Evolutionary conservation across 73 alveolate species (phyloP).

Genomic region (Paramecium biaurelia): DNA sequence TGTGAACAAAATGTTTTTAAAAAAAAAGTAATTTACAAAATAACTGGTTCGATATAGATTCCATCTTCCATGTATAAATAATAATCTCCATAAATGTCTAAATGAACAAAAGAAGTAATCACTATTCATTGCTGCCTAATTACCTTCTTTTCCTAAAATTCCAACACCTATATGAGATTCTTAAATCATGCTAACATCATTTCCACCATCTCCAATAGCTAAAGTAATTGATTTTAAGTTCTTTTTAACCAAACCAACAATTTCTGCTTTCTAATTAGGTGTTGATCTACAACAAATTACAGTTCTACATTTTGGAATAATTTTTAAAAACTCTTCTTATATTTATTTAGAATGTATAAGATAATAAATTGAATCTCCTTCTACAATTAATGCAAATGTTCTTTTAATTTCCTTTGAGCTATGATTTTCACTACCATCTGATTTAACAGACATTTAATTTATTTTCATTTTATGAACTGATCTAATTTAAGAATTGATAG

Average conservation of each 20-base stretch:
- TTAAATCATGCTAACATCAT: slow-evolving; percentile 98
- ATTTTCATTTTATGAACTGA: background rate
- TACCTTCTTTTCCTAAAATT: slow-evolving; percentile 97
- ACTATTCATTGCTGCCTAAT: slow-evolving; percentile 95
- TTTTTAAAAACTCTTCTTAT: slow-evolving; percentile 70
- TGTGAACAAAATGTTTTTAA: slow-evolving; percentile 93
- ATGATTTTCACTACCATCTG: background rate
- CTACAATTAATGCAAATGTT: slow-evolving; percentile 44
- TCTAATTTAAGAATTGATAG: background rate
- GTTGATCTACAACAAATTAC: slow-evolving; percentile 96
- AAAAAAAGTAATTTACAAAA: slow-evolving; percentile 93
- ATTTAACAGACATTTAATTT: background rate
- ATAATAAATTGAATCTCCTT: slow-evolving; percentile 54
- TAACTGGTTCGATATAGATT: slow-evolving; percentile 87
- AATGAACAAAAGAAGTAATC: slow-evolving; percentile 96
- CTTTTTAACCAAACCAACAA: slow-evolving; percentile 83
- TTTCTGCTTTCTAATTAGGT: slow-evolving; percentile 93
- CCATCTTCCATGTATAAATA: slow-evolving; percentile 94
- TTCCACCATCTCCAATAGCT: slow-evolving; percentile 99
- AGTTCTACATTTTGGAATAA: slow-evolving; percentile 86
- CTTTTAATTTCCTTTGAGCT: slow-evolving; percentile 41
- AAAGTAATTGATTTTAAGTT: slow-evolving; percentile 76
- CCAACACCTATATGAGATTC: slow-evolving; percentile 99
- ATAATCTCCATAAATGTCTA: slow-evolving; percentile 86
- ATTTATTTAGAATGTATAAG: slow-evolving; percentile 52